These are phyloP conservation scores for Mycothermus thermophilus DNA, from an alignment of 495 filamentous ascomycete genomes.

Conservation along the genomic window DNA sequence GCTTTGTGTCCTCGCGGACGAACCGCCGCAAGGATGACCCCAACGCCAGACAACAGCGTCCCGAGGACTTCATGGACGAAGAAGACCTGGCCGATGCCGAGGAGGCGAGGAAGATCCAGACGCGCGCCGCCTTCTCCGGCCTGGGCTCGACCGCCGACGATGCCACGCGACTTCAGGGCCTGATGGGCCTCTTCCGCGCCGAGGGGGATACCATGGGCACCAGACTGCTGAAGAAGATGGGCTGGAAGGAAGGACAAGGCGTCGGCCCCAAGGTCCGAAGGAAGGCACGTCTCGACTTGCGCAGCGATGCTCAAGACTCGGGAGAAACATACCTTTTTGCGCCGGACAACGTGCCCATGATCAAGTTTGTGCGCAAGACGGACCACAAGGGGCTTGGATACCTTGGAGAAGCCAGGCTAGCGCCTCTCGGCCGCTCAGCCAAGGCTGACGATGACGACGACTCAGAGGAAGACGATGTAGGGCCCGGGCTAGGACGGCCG, in stretches of 20 bases:
- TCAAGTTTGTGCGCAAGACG: slow-evolving; percentile 59
- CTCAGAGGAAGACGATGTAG: slow-evolving; percentile 34
- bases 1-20: slow-evolving; percentile 79
- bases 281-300: slow-evolving; percentile 50
- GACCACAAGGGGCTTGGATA: slow-evolving; percentile 77
- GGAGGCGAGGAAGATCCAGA: slow-evolving; percentile 61
- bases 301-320: slow-evolving; percentile 27
- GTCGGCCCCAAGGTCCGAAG: slow-evolving; percentile 80
- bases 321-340: slow-evolving; percentile 66
- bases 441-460: slow-evolving; percentile 9
- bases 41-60: slow-evolving; percentile 41
- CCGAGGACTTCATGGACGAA: slow-evolving; percentile 97
- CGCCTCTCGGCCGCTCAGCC: slow-evolving; percentile 8
- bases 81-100: slow-evolving; percentile 84
- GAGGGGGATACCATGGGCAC: slow-evolving; percentile 81
- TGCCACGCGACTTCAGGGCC: slow-evolving; percentile 33
- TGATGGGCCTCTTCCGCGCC: slow-evolving; percentile 63
- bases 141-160: slow-evolving; percentile 57
- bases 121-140: slow-evolving; percentile 55
- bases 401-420: slow-evolving; percentile 48
- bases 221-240: slow-evolving; percentile 83
- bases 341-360: slow-evolving; percentile 69
- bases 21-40: slow-evolving; percentile 58
- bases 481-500: slow-evolving; percentile 19
- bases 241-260: slow-evolving; percentile 89